A percentile compares a stretch with the other conserved stretches of the same genome.
These are phyloP conservation scores for Pseudonectria foliicola DNA, from an alignment of 2,329 filamentous ascomycete genomes.

Conservation along the genomic window DNA sequence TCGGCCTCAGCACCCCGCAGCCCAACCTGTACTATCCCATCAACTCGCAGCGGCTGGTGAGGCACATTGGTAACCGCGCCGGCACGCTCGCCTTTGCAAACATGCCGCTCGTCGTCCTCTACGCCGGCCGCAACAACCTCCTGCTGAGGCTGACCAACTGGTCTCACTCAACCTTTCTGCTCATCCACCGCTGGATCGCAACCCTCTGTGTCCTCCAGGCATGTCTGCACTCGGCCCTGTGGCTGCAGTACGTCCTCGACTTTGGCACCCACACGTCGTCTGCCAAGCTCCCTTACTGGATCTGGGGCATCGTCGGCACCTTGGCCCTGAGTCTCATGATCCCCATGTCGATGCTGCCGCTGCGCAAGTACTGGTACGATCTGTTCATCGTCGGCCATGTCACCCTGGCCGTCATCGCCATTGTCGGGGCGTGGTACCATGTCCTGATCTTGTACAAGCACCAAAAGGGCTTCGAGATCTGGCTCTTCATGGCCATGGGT, in stretches of 20 bases:
- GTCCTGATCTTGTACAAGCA: conserved; percentile 28
- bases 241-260: conserved; percentile 27
- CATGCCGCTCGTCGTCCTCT: conserved; percentile 36
- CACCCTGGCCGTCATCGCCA: conserved; percentile 29
- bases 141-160: conserved; percentile 42
- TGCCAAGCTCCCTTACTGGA: conserved; percentile 31
- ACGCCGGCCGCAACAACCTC: conserved; percentile 39
- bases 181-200: conserved; percentile 44
- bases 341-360: conserved; percentile 25
- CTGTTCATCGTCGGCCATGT: conserved; percentile 39
- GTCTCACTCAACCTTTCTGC: conserved; percentile 40
- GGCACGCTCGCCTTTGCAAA: conserved; percentile 35
- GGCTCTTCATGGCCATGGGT: conserved; percentile 20
- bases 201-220: conserved; percentile 37
- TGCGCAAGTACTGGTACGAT: conserved; percentile 34
- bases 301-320: conserved; percentile 36
- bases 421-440: conserved; percentile 39
- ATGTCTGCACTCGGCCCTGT: conserved; percentile 38
- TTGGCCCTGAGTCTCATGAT: conserved; percentile 25
- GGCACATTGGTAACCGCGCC: conserved; percentile 32
- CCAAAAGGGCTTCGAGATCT: conserved; percentile 35
- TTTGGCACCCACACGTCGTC: conserved; percentile 20
- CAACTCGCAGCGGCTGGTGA: conserved; percentile 21
- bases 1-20: conserved; percentile 19
- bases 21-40: conserved; percentile 24